Percentiles rank a stretch among this genome's conserved stretches.
Evolutionary conservation across 176 grass and related monocot species (phyloP).

Genomic region (Carex littledalei): DNA sequence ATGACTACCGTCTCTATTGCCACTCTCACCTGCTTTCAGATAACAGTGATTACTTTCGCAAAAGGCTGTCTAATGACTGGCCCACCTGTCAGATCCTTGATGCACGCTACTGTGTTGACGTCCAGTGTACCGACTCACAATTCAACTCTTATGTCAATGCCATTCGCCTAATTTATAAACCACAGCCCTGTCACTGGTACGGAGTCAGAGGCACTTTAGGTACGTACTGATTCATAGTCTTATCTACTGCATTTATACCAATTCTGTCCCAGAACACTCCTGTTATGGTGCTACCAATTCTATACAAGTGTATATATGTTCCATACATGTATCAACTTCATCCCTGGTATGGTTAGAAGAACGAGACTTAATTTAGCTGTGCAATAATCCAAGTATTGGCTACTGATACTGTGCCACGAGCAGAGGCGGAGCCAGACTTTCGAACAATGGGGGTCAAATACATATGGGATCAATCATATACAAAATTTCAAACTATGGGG

Average conservation of each 20-base stretch:
- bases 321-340: neutral
- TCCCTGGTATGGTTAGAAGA: neutral
- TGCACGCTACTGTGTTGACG: conserved; percentile 78
- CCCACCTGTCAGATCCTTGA: conserved; percentile 96
- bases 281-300: neutral
- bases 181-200: conserved; percentile 56
- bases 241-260: too few species aligned
- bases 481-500: too few species aligned
- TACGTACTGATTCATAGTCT: neutral
- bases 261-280: neutral
- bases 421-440: too few species aligned
- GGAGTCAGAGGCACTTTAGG: conserved; percentile 75
- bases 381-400: neutral
- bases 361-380: neutral
- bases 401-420: neutral
- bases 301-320: neutral
- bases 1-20: conserved; percentile 90
- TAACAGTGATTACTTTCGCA: conserved; percentile 70
- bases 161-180: conserved; percentile 66
- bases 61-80: conserved; percentile 86
- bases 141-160: conserved; percentile 62
- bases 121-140: conserved; percentile 56
- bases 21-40: conserved; percentile 57
- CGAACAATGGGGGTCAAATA: too few species aligned
- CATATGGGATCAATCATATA: too few species aligned